phyloP scores from a whole-genome alignment of 768 basidiomycete genomes.

The Auricularia sp. region DNA sequence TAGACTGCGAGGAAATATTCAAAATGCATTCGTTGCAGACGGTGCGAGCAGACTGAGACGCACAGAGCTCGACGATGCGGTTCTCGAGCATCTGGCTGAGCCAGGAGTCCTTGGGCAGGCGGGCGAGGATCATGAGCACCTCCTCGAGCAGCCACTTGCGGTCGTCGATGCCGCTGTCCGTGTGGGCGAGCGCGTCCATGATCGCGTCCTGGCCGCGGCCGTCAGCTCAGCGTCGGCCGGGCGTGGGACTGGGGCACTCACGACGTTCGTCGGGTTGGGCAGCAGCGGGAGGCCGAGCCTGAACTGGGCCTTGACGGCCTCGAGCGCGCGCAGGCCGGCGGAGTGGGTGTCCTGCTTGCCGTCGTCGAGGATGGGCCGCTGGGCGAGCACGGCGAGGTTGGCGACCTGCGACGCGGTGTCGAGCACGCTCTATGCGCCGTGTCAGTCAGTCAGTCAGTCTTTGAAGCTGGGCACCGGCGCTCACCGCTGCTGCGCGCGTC shows the following conservation, averaged over 20 bases:
- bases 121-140: constrained; percentile 50
- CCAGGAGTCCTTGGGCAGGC: constrained; percentile 36
- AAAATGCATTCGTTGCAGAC: no score
- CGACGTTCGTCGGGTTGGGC: background rate
- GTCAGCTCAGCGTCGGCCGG: background rate
- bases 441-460: background rate
- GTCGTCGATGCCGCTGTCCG: constrained; percentile 55
- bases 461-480: background rate
- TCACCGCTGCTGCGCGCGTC: background rate
- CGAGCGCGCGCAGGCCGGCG: background rate
- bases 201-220: constrained; percentile 12
- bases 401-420: background rate
- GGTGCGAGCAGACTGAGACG: no score
- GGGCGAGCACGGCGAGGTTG: background rate
- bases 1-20: constrained; percentile 52
- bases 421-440: background rate
- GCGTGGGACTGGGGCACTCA: background rate
- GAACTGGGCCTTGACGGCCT: background rate
- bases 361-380: background rate
- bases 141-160: constrained; percentile 75
- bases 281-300: background rate
- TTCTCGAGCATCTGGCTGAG: constrained; percentile 29
- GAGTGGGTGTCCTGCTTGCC: background rate
- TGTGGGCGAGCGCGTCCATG: constrained; percentile 49
- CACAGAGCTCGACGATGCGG: constrained; percentile 43